These are phyloP conservation scores for Tausonia pullulans DNA, from an alignment of 1,284 basidiomycete species.

Conservation along the genomic window DNA sequence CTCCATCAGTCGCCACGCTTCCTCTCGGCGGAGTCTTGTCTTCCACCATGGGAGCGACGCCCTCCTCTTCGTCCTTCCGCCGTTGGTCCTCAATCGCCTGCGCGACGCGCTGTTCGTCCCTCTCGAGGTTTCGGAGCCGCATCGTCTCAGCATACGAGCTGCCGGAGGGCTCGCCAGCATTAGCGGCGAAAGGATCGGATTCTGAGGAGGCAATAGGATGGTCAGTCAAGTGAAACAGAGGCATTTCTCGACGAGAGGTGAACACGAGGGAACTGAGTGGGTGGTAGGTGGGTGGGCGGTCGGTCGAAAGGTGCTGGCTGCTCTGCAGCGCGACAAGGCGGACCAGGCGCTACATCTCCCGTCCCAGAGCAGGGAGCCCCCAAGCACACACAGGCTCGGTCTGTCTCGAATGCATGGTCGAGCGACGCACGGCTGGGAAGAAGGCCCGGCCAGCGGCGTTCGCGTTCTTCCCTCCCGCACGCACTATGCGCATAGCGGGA, in stretches of 20 bases:
- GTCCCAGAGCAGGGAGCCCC: too few relatives aligned
- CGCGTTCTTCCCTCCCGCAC: neutral
- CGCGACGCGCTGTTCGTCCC: slow-evolving; percentile 79
- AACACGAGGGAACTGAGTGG: neutral
- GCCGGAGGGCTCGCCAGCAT: slow-evolving; percentile 50
- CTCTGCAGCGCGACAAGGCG: too few relatives aligned
- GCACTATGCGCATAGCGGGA: neutral
- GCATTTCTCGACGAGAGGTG: neutral
- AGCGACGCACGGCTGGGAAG: too few relatives aligned
- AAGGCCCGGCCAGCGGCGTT: too few relatives aligned
- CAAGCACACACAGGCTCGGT: too few relatives aligned
- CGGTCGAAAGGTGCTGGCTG: too few relatives aligned
- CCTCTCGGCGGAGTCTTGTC: slow-evolving; percentile 73
- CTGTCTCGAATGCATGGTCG: too few relatives aligned
- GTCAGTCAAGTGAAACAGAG: too few relatives aligned
- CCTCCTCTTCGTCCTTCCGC: slow-evolving; percentile 61
- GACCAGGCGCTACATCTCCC: too few relatives aligned
- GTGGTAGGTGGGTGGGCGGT: too few relatives aligned
- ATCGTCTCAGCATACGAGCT: slow-evolving; percentile 90
- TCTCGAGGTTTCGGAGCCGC: slow-evolving; percentile 79
- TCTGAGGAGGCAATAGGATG: neutral
- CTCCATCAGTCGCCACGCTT: slow-evolving; percentile 17
- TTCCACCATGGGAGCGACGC: slow-evolving; percentile 62
- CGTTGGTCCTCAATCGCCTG: slow-evolving; percentile 80
- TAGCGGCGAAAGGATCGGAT: slow-evolving; percentile 7